phyloP scores from a whole-genome alignment of 768 basidiomycete species.

The Trametes maxima region DNA sequence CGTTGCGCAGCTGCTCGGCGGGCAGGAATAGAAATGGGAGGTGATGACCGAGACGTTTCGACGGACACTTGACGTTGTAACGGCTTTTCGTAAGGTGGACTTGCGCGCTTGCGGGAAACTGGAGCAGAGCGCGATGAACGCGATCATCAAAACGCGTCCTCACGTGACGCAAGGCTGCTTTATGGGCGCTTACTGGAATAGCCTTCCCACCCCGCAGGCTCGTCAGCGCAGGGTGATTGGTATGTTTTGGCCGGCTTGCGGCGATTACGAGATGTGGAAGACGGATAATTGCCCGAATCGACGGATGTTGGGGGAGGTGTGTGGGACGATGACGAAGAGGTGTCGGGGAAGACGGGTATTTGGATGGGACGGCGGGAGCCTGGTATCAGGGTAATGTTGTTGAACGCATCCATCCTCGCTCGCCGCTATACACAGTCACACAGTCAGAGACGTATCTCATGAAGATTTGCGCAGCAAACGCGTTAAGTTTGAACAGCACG shows the following conservation, averaged over 20 bases:
- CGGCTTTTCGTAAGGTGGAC: slow-evolving; percentile 15
- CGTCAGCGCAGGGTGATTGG: slow-evolving; percentile 52
- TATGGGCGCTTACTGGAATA: slow-evolving; percentile 28
- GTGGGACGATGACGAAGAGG: slow-evolving; percentile 15
- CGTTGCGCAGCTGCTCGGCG: slow-evolving; percentile 10
- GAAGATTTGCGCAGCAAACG: background rate
- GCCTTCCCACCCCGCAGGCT: slow-evolving; percentile 29
- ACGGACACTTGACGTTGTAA: background rate
- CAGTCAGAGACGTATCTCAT: background rate
- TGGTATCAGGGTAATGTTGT: slow-evolving; percentile 17
- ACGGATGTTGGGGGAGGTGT: background rate
- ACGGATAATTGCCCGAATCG: background rate
- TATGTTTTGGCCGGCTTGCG: slow-evolving; percentile 62
- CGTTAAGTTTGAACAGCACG: background rate
- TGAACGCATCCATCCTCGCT: slow-evolving; percentile 18
- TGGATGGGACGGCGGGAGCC: slow-evolving; percentile 21
- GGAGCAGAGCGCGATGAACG: slow-evolving; percentile 8
- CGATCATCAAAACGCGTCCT: slow-evolving; percentile 14
- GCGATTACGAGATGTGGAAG: slow-evolving; percentile 39
- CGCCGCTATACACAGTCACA: background rate
- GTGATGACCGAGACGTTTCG: slow-evolving; percentile 1
- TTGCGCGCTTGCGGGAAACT: slow-evolving; percentile 25
- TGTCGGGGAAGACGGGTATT: slow-evolving; percentile 11
- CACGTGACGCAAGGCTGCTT: slow-evolving; percentile 18
- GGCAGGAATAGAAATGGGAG: background rate